Conservation (phyloP, 257 asterid genomes). For the Primulina huaijiensis region DNA sequence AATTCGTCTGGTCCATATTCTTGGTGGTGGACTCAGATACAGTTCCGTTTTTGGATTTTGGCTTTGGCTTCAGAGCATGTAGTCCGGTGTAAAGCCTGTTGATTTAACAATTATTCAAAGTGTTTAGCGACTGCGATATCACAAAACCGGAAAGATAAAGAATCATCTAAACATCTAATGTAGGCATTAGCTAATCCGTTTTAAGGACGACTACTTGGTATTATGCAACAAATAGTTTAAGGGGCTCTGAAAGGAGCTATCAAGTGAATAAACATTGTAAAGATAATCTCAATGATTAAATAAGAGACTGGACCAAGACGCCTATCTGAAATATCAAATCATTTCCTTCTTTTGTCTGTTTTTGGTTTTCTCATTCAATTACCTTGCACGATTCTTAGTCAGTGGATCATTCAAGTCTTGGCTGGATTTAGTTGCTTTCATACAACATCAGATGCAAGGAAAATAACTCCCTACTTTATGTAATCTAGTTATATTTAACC, state of each 20-base stretch:
- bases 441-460: not conserved
- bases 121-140: not conserved
- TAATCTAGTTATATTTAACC: not conserved
- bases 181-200: no score
- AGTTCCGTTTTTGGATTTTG: slow-evolving; percentile 71
- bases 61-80: slow-evolving; percentile 75
- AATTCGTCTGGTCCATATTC: slow-evolving; percentile 53
- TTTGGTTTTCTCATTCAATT: not conserved
- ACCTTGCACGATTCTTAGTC: not conserved
- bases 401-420: not conserved
- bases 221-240: no score
- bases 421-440: not conserved
- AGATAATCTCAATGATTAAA: not conserved
- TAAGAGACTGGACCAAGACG: not conserved
- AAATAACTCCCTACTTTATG: not conserved
- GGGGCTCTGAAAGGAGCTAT: no score
- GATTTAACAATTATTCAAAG: not conserved
- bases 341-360: no score
- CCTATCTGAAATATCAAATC: no score
- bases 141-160: not conserved
- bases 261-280: not conserved
- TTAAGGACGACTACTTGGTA: no score
- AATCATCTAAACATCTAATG: not conserved
- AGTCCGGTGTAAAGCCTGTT: slow-evolving; percentile 78
- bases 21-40: slow-evolving; percentile 62